Evolutionary conservation across 345 rosid species (phyloP).

Genomic region (Nephelium lappaceum): DNA sequence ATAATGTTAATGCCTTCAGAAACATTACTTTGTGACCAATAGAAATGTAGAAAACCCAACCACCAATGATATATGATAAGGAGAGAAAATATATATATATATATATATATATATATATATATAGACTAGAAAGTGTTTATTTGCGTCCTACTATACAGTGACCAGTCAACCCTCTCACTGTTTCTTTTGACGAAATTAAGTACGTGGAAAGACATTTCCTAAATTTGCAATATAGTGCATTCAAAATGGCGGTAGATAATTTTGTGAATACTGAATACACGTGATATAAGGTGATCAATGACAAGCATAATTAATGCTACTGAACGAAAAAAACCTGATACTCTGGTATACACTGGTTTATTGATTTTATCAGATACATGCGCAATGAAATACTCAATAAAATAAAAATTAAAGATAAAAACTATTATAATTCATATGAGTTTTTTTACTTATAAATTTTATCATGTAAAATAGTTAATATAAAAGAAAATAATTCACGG

Average conservation of each 20-base stretch:
- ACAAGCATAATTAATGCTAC: no score
- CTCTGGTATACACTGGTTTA: no score
- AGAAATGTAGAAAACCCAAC: slow-evolving; percentile 20
- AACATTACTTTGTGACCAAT: not conserved
- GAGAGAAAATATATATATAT: not conserved
- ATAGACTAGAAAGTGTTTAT: not conserved
- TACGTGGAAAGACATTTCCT: slow-evolving; percentile 18
- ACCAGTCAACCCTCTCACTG: slow-evolving; percentile 24
- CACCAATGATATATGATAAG: not conserved
- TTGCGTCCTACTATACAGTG: slow-evolving; percentile 8
- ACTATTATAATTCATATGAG: no score
- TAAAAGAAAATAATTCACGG: no score
- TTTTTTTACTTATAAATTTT: no score
- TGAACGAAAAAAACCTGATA: no score
- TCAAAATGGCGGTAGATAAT: slow-evolving; percentile 15
- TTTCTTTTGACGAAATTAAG: slow-evolving; percentile 5
- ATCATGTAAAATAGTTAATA: no score
- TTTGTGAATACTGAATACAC: not conserved
- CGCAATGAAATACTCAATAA: no score
- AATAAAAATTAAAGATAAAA: no score
- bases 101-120: not conserved
- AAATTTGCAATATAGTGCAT: slow-evolving; percentile 11
- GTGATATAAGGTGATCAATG: no score
- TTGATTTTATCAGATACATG: not conserved
- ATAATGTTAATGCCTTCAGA: slow-evolving; percentile 7